phyloP scores from a whole-genome alignment of 2,329 filamentous ascomycete genomes.

The Xylariaceae sp. region DNA sequence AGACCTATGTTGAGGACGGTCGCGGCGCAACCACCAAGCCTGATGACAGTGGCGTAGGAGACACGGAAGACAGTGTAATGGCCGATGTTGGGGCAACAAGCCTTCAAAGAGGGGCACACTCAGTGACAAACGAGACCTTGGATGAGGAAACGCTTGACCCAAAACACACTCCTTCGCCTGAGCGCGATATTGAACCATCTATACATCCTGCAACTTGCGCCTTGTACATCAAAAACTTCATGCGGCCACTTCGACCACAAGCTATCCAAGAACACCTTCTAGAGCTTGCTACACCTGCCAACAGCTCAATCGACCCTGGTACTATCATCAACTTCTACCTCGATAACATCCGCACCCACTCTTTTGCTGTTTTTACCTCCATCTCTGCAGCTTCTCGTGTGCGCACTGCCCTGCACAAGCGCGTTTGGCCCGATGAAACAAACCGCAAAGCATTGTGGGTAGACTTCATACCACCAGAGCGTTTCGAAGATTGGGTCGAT shows the following conservation, averaged over 20 bases:
- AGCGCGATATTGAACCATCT: slow-evolving; percentile 58
- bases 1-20: not conserved
- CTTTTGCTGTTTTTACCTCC: slow-evolving; percentile 76
- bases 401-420: slow-evolving; percentile 76
- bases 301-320: slow-evolving; percentile 56
- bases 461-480: slow-evolving; percentile 84
- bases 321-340: slow-evolving; percentile 76
- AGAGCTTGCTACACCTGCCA: slow-evolving; percentile 68
- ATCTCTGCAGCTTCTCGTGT: slow-evolving; percentile 77
- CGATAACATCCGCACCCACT: slow-evolving; percentile 86
- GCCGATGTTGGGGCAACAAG: slow-evolving; percentile 22
- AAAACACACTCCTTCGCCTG: slow-evolving; percentile 32
- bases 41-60: slow-evolving; percentile 1
- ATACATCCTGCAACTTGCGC: slow-evolving; percentile 76
- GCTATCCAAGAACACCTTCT: slow-evolving; percentile 73
- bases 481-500: slow-evolving; percentile 75
- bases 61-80: slow-evolving; percentile 27
- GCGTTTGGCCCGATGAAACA: slow-evolving; percentile 86
- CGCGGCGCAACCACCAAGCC: not conserved
- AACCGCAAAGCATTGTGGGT: slow-evolving; percentile 85
- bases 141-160: slow-evolving; percentile 31
- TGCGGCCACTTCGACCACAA: slow-evolving; percentile 79
- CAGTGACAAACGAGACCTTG: slow-evolving; percentile 26
- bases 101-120: slow-evolving; percentile 23
- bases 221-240: slow-evolving; percentile 89